Conservation (phyloP, 1,139 yeast genomes). For the Blastobotrys serpentis region DNA sequence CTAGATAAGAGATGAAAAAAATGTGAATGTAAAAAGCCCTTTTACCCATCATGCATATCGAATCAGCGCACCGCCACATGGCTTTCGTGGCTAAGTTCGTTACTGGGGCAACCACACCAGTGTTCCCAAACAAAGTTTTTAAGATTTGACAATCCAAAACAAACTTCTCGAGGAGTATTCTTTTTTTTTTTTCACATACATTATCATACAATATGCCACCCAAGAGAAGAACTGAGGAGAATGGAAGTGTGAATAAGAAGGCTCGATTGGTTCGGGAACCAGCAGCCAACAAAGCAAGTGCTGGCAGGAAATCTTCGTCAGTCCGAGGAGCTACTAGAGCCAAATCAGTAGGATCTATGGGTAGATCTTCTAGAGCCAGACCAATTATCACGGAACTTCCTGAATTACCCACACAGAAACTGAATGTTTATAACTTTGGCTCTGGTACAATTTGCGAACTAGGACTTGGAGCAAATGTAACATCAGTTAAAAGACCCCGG, state of each 20-base stretch:
- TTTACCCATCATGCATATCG: no score
- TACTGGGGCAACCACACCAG: constrained; percentile 6
- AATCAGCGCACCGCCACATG: constrained; percentile 2
- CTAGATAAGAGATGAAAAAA: no score
- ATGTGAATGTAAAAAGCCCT: no score
- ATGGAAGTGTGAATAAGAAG: constrained; percentile 1
- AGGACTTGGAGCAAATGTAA: constrained; percentile 90
- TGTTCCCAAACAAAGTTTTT: constrained; percentile 4
- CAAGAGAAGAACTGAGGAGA: background rate
- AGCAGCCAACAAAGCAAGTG: background rate
- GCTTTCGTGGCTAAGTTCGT: background rate
- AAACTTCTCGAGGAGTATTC: background rate
- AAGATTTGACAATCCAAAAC: background rate
- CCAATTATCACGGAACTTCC: constrained; percentile 36
- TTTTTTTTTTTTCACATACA: background rate
- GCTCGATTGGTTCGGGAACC: constrained; percentile 2
- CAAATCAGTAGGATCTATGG: no score
- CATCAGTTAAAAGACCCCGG: constrained; percentile 94
- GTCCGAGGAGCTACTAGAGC: constrained; percentile 6
- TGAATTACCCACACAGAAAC: constrained; percentile 43
- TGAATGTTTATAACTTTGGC: constrained; percentile 92
- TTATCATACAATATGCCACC: background rate
- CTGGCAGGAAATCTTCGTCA: background rate
- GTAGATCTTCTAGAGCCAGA: constrained; percentile 12
- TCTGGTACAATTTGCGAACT: constrained; percentile 96